These are phyloP conservation scores for Pseudogymnoascus sp. DNA, from an alignment of 2,329 filamentous ascomycete genomes.

Conservation along the genomic window DNA sequence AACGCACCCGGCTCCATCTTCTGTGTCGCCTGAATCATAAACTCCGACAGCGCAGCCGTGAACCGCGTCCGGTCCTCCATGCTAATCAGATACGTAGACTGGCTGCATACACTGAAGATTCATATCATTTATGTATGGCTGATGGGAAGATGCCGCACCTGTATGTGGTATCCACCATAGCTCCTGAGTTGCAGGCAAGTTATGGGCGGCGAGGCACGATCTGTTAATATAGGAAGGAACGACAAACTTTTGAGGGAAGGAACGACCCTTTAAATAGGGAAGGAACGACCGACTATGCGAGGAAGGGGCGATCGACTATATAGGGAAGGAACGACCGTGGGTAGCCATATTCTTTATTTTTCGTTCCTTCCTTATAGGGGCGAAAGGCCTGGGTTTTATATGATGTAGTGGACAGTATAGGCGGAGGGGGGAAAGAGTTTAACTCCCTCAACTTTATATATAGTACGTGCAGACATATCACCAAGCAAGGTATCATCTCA, in stretches of 20 bases:
- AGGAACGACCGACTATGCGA: not conserved
- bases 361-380: not conserved
- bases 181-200: too few relatives aligned
- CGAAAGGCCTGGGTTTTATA: not conserved
- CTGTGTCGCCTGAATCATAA: slow-evolving; percentile 20
- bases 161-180: too few relatives aligned
- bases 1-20: slow-evolving; percentile 19
- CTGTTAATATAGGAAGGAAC: too few relatives aligned
- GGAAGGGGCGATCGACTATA: not conserved
- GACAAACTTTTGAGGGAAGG: too few relatives aligned
- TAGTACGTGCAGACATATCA: not conserved
- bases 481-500: not conserved
- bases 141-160: too few relatives aligned
- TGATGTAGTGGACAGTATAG: too few relatives aligned
- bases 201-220: too few relatives aligned
- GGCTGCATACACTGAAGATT: not conserved
- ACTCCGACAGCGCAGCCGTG: slow-evolving; percentile 11
- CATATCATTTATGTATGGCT: too few relatives aligned
- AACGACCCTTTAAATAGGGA: not conserved
- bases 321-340: not conserved
- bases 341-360: not conserved
- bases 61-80: not conserved
- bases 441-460: too few relatives aligned
- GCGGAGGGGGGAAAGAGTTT: too few relatives aligned
- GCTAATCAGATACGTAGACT: slow-evolving; percentile 6